Evolutionary conservation across 148 eudicot genomes (phyloP), one percentile per base, ranked within the genome.

Genomic region (Nepenthes gracilis): DNA sequence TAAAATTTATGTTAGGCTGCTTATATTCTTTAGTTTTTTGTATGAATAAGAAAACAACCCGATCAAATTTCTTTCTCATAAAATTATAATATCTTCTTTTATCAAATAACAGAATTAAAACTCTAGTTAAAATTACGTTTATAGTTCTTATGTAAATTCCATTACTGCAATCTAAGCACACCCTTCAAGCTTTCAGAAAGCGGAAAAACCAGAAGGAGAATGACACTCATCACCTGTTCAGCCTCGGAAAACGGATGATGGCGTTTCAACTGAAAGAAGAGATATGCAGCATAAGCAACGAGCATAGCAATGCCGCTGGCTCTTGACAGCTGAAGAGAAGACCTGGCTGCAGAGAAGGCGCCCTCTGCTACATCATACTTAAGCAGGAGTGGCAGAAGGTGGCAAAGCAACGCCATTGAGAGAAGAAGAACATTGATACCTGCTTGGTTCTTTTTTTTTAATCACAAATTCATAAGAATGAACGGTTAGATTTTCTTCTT

Each of bases 181-280:
- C 23, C 23, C 23, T 23, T 23, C 23, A 23, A 23, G 23, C 0
- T 23, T 23, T 23, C 23, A 23, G 23, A 23, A 23, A 23, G 23
- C 23, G 23, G 23, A 23, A 23, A 23, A 49, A n/a, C 6, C 53
- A 5, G n/a, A 11, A 5, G 15, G 6, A 36, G 32, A 12, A 43
- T 32, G 36, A 54, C 33, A 47, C 34, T 36, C 35, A 45, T 65
- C 35, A 81, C 92, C 88, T 80, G 83, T 55, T 62, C 52, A 52
- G 80, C 23, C 54, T 74, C 84, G 38, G 73, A 79, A 50, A 78
- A 43, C 14, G 60, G 64, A 75, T 1, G 59, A 67, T 85, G 84
- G 9, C 86, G 76, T 78, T 70, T 88, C 50, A 88, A 61, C 54
- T 88, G 91, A 67, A 88, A 88, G 78, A 82, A 69, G 47, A 88